Evolutionary conservation across 129 eudicot species (phyloP).

Genomic region (Ambrosia artemisiifolia): DNA sequence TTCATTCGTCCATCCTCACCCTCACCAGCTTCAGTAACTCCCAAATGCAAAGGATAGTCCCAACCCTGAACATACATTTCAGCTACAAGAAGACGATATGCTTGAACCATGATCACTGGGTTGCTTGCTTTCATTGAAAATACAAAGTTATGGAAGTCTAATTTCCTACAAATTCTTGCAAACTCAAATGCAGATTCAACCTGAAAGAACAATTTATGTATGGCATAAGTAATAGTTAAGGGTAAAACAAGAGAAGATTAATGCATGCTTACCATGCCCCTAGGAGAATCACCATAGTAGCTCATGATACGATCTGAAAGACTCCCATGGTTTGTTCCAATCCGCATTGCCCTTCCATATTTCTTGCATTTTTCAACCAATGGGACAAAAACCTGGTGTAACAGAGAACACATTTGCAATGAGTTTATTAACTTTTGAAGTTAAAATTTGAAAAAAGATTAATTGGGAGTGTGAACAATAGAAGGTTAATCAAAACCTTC

Average conservation of each 20-base stretch:
- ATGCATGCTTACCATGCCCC: conserved; percentile 76
- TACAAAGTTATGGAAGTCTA: conserved; percentile 89
- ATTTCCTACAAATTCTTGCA: conserved; percentile 87
- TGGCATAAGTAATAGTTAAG: not conserved
- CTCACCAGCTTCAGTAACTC: conserved; percentile 99
- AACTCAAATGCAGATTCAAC: conserved; percentile 98
- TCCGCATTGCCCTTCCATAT: conserved; percentile 96
- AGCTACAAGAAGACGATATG: conserved; percentile 88
- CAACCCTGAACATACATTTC: conserved; percentile 97
- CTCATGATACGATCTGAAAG: conserved; percentile 99
- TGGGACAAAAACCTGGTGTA: conserved; percentile 74
- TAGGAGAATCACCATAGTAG: conserved; percentile 96
- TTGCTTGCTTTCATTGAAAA: conserved; percentile 99
- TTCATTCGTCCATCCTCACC: conserved; percentile 99
- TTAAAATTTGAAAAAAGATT: not conserved
- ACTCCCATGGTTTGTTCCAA: conserved; percentile 97
- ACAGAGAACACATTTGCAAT: not conserved
- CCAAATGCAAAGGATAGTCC: conserved; percentile 96
- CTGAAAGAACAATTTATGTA: conserved; percentile 37
- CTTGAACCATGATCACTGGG: conserved; percentile 96
- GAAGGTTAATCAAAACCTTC: conserved; percentile 42
- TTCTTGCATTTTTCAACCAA: conserved; percentile 96
- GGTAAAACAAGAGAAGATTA: not conserved
- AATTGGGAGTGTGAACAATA: not conserved
- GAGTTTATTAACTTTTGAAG: not conserved